Percentiles rank a stretch among this genome's conserved stretches.
Evolutionary conservation across 176 grass and related monocot genomes (phyloP).

Genomic region (Thinopyrum elongatum): DNA sequence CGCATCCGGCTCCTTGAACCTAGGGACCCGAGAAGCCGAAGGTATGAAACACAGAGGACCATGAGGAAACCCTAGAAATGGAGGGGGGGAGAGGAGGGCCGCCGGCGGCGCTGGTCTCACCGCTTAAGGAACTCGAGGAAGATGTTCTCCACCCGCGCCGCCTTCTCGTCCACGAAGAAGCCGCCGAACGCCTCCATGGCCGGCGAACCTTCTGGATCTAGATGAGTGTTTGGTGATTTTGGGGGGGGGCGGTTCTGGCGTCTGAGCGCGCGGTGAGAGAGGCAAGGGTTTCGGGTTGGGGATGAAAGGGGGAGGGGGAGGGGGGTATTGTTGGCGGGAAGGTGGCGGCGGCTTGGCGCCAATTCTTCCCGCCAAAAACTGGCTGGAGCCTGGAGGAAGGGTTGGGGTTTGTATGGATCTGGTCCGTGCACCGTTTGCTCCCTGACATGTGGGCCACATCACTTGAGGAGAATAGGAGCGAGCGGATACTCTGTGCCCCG

Average conservation of each 20-base stretch:
- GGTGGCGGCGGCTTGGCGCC: slow-evolving; percentile 40
- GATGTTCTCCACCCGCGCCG: slow-evolving; percentile 88
- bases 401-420: background rate
- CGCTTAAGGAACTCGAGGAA: slow-evolving; percentile 98
- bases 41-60: background rate
- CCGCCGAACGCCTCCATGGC: slow-evolving; percentile 83
- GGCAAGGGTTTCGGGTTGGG: slow-evolving; percentile 22
- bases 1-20: slow-evolving; percentile 70
- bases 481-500: background rate
- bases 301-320: background rate
- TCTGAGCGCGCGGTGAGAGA: background rate
- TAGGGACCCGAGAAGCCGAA: slow-evolving; percentile 3
- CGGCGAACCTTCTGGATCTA: slow-evolving; percentile 18
- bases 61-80: slow-evolving; percentile 1
- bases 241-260: background rate
- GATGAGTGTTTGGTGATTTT: background rate
- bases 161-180: slow-evolving; percentile 97
- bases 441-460: background rate
- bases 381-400: background rate
- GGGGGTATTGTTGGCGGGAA: slow-evolving; percentile 43
- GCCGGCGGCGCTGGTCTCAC: slow-evolving; percentile 26
- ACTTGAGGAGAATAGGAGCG: background rate
- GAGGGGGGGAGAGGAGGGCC: background rate
- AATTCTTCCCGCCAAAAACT: slow-evolving; percentile 46
- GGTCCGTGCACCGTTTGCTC: background rate